phyloP scores from a whole-genome alignment of 1,284 basidiomycete species.

The Irpex lacteus region DNA sequence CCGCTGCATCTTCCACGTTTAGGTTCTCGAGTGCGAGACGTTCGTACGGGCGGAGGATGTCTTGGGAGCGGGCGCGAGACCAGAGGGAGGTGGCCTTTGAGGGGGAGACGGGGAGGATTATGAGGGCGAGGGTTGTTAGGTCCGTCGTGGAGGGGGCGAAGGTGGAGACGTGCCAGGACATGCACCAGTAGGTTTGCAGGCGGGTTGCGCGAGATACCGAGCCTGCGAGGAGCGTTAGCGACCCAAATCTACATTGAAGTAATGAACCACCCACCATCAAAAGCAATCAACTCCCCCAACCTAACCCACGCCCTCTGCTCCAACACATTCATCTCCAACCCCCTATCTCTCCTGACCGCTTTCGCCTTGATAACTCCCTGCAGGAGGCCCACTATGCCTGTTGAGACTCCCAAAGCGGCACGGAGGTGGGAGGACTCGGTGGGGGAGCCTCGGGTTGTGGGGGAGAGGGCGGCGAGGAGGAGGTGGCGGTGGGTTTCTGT shows the following conservation, averaged over 20 bases:
- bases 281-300: slow-evolving; percentile 48
- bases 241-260: too few species aligned
- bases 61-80: slow-evolving; percentile 28
- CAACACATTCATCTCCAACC: slow-evolving; percentile 40
- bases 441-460: slow-evolving; percentile 29
- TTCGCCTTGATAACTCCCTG: slow-evolving; percentile 29
- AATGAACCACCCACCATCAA: slow-evolving; percentile 36
- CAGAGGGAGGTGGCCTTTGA: slow-evolving; percentile 36
- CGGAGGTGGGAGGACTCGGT: slow-evolving; percentile 39
- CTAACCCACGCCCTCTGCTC: slow-evolving; percentile 53
- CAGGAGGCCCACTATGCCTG: slow-evolving; percentile 38
- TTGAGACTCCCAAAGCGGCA: slow-evolving; percentile 38
- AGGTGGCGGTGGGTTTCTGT: slow-evolving; percentile 8
- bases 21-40: slow-evolving; percentile 51
- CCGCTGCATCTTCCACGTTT: slow-evolving; percentile 45
- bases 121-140: slow-evolving; percentile 55
- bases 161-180: slow-evolving; percentile 40
- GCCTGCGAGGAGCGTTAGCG: slow-evolving; percentile 15
- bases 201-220: slow-evolving; percentile 40
- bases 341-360: slow-evolving; percentile 25
- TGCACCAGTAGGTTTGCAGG: slow-evolving; percentile 48
- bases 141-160: slow-evolving; percentile 42
- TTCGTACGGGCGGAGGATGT: slow-evolving; percentile 45
- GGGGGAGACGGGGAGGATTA: slow-evolving; percentile 41
- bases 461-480: slow-evolving; percentile 33